Evolutionary conservation across 129 eudicot genomes (phyloP).

Genomic region (Heracleum sosnowskyi): DNA sequence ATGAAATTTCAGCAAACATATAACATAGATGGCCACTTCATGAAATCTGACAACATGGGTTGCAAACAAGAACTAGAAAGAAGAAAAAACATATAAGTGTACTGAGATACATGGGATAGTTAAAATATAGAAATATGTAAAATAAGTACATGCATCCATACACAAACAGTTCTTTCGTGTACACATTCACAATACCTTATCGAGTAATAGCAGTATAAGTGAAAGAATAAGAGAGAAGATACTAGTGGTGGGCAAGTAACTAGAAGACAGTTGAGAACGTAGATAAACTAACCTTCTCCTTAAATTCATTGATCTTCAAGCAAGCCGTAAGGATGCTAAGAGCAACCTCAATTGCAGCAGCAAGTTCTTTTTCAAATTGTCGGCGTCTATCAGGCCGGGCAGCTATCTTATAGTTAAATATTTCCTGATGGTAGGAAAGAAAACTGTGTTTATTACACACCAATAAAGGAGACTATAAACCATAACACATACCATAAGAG

Average conservation of each 20-base stretch:
- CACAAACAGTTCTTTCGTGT: not conserved
- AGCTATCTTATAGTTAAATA: slow-evolving; percentile 87
- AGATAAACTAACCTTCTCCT: slow-evolving; percentile 64
- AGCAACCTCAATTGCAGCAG: slow-evolving; percentile 78
- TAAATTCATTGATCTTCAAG: slow-evolving; percentile 66
- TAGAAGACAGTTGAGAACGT: not conserved
- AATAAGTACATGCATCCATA: not conserved
- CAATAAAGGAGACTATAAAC: not conserved
- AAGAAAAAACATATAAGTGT: not conserved
- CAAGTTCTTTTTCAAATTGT: slow-evolving; percentile 90
- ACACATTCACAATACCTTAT: not conserved
- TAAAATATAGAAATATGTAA: not conserved
- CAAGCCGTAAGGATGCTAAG: slow-evolving; percentile 82
- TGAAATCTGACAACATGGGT: not conserved
- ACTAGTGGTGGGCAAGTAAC: not conserved
- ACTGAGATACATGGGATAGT: not conserved
- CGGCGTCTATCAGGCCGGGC: slow-evolving; percentile 98
- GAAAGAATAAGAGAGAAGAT: not conserved
- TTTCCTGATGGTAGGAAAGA: slow-evolving; percentile 51
- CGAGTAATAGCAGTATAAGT: not conserved
- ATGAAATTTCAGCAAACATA: not conserved
- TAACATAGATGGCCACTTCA: not conserved
- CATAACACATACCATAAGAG: not conserved
- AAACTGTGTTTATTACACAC: not conserved
- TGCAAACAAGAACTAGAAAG: not conserved